Evolutionary conservation across 164 flowering plant genomes (phyloP).

Genomic region (Aristolochia contorta): DNA sequence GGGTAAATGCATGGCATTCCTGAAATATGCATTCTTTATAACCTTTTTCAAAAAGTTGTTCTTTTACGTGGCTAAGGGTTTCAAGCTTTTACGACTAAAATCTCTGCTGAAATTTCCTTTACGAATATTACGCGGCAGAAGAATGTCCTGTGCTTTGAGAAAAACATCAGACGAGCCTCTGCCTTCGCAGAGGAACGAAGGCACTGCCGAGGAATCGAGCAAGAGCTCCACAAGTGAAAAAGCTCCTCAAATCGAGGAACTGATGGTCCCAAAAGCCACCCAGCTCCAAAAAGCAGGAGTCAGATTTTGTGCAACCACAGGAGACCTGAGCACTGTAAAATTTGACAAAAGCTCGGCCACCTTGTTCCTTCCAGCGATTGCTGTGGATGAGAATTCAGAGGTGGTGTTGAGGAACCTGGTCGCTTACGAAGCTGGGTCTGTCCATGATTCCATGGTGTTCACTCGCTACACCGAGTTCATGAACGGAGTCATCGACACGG

Average conservation of each 20-base stretch:
- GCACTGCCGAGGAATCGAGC: background rate
- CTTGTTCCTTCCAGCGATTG: slow-evolving; percentile 12
- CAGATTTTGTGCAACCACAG: slow-evolving; percentile 1
- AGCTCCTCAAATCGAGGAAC: slow-evolving; percentile 13
- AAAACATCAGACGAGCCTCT: background rate
- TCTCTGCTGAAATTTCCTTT: background rate
- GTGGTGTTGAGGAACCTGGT: slow-evolving; percentile 19
- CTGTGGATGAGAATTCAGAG: slow-evolving; percentile 14
- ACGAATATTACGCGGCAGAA: background rate
- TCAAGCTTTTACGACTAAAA: background rate
- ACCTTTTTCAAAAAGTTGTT: background rate
- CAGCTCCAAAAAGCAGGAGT: slow-evolving; percentile 9
- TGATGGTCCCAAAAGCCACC: slow-evolving; percentile 9
- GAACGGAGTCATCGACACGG: slow-evolving; percentile 22
- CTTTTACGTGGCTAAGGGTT: background rate
- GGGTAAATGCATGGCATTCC: background rate
- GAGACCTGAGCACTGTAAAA: slow-evolving; percentile 9
- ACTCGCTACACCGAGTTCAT: slow-evolving; percentile 23
- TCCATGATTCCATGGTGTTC: slow-evolving; percentile 13
- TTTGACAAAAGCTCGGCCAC: slow-evolving; percentile 10
- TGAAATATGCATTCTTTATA: background rate
- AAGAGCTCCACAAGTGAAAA: background rate
- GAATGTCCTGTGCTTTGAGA: background rate
- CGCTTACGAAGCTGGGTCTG: slow-evolving; percentile 16
- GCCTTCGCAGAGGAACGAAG: background rate